These are phyloP conservation scores for Cymodocea nodosa DNA, from an alignment of 116 monocot genomes.

Conservation along the genomic window DNA sequence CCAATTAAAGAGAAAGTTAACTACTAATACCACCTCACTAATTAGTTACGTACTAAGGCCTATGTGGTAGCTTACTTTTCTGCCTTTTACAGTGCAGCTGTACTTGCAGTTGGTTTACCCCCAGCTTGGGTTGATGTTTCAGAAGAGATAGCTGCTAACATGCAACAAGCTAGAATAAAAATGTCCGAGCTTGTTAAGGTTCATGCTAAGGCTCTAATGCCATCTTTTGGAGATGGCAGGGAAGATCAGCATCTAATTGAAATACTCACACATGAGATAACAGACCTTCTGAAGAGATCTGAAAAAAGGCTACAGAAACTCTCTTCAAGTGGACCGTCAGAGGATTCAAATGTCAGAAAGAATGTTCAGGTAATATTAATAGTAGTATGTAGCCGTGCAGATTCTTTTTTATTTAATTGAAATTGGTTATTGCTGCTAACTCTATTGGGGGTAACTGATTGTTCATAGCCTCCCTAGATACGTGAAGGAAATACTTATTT, in stretches of 20 bases:
- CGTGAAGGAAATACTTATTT: too few relatives aligned
- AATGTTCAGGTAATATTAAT: conserved; percentile 74
- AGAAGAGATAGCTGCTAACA: conserved; percentile 76
- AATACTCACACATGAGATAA: conserved; percentile 78
- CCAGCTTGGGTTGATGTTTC: conserved; percentile 96
- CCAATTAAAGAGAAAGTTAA: too few relatives aligned
- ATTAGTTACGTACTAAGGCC: too few relatives aligned
- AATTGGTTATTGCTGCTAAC: too few relatives aligned
- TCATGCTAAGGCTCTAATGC: conserved; percentile 87
- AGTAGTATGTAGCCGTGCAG: too few relatives aligned
- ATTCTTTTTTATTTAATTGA: too few relatives aligned
- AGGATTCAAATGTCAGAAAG: conserved; percentile 86
- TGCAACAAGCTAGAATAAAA: conserved; percentile 71
- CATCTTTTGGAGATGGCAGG: conserved; percentile 86
- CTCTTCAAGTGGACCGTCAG: conserved; percentile 54
- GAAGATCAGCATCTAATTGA: conserved; percentile 74
- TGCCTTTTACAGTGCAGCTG: conserved; percentile 37
- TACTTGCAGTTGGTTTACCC: conserved; percentile 64
- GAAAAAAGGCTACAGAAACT: conserved; percentile 73
- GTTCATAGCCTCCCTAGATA: too few relatives aligned
- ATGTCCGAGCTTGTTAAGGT: conserved; percentile 78
- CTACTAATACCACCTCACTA: too few relatives aligned
- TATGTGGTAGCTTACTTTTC: too few relatives aligned
- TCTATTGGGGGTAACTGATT: too few relatives aligned
- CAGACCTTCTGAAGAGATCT: conserved; percentile 62